A percentile compares a stretch with the other conserved stretches of the same genome.
phyloP scores from a whole-genome alignment of 2,329 filamentous ascomycete species.

The Colletotrichum eleusines region DNA sequence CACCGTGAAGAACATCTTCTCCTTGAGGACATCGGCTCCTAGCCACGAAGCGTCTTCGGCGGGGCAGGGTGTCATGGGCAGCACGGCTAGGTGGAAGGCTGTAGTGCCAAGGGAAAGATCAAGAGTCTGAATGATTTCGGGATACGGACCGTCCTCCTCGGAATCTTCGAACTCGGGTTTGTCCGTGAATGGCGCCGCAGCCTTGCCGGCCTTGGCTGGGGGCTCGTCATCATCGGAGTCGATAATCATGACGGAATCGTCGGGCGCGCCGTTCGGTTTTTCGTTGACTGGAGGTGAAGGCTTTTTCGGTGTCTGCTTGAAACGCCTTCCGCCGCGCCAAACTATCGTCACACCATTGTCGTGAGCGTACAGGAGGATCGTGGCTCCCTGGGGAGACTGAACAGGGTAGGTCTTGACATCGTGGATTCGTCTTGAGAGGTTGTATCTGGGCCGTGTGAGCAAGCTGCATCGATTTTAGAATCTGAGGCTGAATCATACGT shows the following conservation, averaged over 20 bases:
- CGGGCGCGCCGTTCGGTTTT: conserved; percentile 64
- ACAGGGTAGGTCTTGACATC: conserved; percentile 72
- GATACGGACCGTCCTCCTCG: conserved; percentile 60
- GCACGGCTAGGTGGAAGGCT: conserved; percentile 66
- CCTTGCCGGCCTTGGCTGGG: conserved; percentile 49
- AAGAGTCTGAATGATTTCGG: conserved; percentile 69
- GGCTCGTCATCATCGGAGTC: conserved; percentile 72
- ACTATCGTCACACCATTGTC: conserved; percentile 71
- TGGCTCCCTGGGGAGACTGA: conserved; percentile 72
- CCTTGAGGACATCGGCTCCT: conserved; percentile 62
- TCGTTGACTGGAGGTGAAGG: conserved; percentile 48
- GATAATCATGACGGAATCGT: conserved; percentile 71
- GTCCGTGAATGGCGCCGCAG: conserved; percentile 56
- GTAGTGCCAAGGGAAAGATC: conserved; percentile 70
- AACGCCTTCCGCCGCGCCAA: conserved; percentile 73
- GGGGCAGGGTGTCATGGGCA: conserved; percentile 63
- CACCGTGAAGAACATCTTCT: conserved; percentile 71
- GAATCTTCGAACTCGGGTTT: conserved; percentile 70
- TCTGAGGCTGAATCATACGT: conserved; percentile 52
- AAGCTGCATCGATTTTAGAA: background rate
- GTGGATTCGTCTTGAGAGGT: conserved; percentile 68
- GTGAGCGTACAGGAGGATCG: conserved; percentile 72
- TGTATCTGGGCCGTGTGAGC: conserved; percentile 61
- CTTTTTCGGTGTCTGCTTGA: conserved; percentile 61
- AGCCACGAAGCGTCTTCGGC: conserved; percentile 63